Evolutionary conservation across 495 filamentous ascomycete species (phyloP).

Genomic region (Ascodesmis nigricans): DNA sequence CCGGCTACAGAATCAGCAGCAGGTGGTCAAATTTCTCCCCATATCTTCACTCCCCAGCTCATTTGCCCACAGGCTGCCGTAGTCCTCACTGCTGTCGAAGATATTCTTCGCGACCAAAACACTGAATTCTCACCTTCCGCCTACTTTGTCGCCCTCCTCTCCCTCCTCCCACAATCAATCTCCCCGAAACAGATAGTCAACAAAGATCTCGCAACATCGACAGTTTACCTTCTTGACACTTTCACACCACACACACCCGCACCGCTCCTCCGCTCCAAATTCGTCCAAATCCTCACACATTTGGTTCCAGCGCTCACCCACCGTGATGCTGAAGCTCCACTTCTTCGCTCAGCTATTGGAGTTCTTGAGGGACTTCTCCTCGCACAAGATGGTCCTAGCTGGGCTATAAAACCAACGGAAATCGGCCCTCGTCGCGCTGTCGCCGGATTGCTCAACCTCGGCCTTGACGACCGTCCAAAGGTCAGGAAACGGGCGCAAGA

Average conservation of each 20-base stretch:
- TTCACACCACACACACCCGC: conserved; percentile 63
- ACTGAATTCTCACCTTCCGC: conserved; percentile 63
- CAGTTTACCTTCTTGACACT: conserved; percentile 88
- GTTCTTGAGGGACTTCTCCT: conserved; percentile 71
- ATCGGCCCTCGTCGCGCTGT: conserved; percentile 75
- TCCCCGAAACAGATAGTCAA: conserved; percentile 43
- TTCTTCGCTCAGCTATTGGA: conserved; percentile 74
- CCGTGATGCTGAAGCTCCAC: conserved; percentile 64
- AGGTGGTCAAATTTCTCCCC: conserved; percentile 32
- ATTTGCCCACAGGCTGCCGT: conserved; percentile 44
- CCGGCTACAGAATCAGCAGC: conserved; percentile 84
- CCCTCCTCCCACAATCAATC: conserved; percentile 57
- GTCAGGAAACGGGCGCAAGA: conserved; percentile 89
- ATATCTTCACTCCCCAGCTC: neutral
- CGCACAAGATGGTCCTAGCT: conserved; percentile 68
- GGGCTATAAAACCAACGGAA: conserved; percentile 63
- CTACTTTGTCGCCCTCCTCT: conserved; percentile 91
- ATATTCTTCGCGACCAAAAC: conserved; percentile 70
- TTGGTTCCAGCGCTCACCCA: conserved; percentile 64
- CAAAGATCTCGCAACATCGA: conserved; percentile 63
- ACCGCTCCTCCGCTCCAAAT: conserved; percentile 73
- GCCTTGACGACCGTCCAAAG: conserved; percentile 78
- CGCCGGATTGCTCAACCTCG: conserved; percentile 61
- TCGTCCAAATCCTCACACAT: conserved; percentile 70
- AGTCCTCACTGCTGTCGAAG: conserved; percentile 75